Evolutionary conservation across 371 early-diverging fungal species (phyloP), one percentile per base, ranked within the genome.

Genomic region (Mucor piriformis): DNA sequence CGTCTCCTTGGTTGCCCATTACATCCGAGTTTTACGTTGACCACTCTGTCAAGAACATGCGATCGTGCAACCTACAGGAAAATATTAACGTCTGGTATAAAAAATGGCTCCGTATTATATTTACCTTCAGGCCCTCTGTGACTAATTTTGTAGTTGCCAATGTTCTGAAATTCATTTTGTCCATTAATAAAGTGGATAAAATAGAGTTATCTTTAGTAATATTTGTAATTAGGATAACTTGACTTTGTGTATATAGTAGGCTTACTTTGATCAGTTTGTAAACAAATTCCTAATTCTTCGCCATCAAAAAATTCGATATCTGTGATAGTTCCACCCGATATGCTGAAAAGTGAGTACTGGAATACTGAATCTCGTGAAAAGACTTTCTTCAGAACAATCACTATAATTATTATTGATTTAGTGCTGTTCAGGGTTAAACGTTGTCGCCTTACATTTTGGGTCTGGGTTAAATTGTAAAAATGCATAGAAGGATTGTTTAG

Each of bases 291-390:
- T 1, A 67, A 38, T n/a, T 67, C 67, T 15, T 55, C 43, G n/a
- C 40, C 29, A 50, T 67, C 67, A 56, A 67, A 67, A 35, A 67
- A 67, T n/a, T 63, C 56, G n/a, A 59, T 20, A 47, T 63, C 67
- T 11, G 67, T 47, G 2, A 67, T 40, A 8, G 11, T 23, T 4
- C 54, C 59, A 12, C 32, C 7, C 6, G 47, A 18, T 8, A 42
- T 18, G 7, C 2, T 13, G 8, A 47, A 40, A 15, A 46, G 27
- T n/a, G 51, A 47, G n/a, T 59, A 63, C 34, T 54, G 29, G 6
- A 63, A 10, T 25, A 15, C 8, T 0, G 43, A 13, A 20, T 33
- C 33, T 20, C 44, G 37, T 8, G 27, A 34, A 35, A 67, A 51
- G 4, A 29, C 27, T 11, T 15, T 58, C 33, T 54, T 57, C 20